Evolutionary conservation across 805 yeast species (phyloP).

Genomic region (Kodamaea leandrae): DNA sequence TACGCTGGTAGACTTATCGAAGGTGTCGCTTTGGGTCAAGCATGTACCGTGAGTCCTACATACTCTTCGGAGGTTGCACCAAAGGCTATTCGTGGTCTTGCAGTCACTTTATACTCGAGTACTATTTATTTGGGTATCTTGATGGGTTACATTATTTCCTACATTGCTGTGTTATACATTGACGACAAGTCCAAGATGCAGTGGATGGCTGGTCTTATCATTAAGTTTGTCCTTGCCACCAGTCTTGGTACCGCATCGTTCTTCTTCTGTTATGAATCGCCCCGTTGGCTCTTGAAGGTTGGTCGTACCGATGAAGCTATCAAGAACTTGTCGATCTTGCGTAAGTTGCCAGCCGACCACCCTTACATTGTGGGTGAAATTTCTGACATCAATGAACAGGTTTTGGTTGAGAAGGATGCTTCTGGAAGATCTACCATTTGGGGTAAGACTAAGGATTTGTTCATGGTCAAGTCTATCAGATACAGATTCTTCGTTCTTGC

Average conservation of each 20-base stretch:
- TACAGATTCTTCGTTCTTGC: constrained; percentile 47
- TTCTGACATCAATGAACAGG: constrained; percentile 36
- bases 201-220: constrained; percentile 20
- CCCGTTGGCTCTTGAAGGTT: constrained; percentile 24
- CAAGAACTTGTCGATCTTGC: constrained; percentile 17
- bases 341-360: constrained; percentile 22
- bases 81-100: constrained; percentile 27
- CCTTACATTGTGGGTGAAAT: constrained; percentile 42
- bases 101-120: constrained; percentile 34
- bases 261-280: constrained; percentile 20
- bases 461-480: constrained; percentile 29
- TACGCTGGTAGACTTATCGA: constrained; percentile 26
- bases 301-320: constrained; percentile 19
- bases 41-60: constrained; percentile 23
- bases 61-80: constrained; percentile 24
- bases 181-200: constrained; percentile 16
- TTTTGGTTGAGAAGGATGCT: constrained; percentile 30
- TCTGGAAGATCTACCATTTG: constrained; percentile 11
- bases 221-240: constrained; percentile 29
- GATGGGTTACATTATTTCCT: constrained; percentile 30
- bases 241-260: constrained; percentile 18
- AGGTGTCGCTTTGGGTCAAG: constrained; percentile 25
- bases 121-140: constrained; percentile 25
- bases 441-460: constrained; percentile 31
- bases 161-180: constrained; percentile 45